phyloP scores from a whole-genome alignment of 306 rosid genomes.

The Cicer cuneatum region DNA sequence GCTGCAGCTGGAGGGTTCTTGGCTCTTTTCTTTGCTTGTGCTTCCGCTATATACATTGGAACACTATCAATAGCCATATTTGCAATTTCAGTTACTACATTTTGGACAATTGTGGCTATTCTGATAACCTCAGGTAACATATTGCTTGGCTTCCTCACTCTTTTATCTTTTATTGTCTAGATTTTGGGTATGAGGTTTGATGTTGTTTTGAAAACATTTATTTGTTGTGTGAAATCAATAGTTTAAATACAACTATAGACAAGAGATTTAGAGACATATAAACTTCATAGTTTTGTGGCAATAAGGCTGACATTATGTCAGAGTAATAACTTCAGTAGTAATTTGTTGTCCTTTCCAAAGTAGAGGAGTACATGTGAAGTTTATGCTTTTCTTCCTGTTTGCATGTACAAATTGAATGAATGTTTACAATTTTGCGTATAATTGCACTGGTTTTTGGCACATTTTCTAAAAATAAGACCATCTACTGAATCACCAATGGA shows the following conservation, averaged over 20 bases:
- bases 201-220: conserved; percentile 10
- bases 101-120: conserved; percentile 66
- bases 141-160: conserved; percentile 26
- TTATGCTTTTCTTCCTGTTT: neutral
- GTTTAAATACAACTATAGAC: conserved; percentile 20
- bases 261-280: neutral
- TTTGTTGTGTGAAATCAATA: conserved; percentile 25
- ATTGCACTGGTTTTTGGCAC: neutral
- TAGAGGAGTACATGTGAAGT: neutral
- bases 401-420: neutral
- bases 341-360: conserved; percentile 30
- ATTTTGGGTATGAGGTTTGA: neutral
- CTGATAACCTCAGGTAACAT: conserved; percentile 72
- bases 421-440: conserved; percentile 1
- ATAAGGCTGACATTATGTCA: neutral
- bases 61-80: conserved; percentile 77
- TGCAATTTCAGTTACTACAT: conserved; percentile 64
- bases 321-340: conserved; percentile 9
- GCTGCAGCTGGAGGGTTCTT: conserved; percentile 96
- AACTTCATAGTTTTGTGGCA: conserved; percentile 36
- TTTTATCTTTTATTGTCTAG: conserved; percentile 32
- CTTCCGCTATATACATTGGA: conserved; percentile 76
- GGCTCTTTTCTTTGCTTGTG: conserved; percentile 79
- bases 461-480: neutral
- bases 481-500: conserved; percentile 21